Evolutionary conservation across 176 grass and related monocot species (phyloP).

Genomic region (Microstegium vimineum): DNA sequence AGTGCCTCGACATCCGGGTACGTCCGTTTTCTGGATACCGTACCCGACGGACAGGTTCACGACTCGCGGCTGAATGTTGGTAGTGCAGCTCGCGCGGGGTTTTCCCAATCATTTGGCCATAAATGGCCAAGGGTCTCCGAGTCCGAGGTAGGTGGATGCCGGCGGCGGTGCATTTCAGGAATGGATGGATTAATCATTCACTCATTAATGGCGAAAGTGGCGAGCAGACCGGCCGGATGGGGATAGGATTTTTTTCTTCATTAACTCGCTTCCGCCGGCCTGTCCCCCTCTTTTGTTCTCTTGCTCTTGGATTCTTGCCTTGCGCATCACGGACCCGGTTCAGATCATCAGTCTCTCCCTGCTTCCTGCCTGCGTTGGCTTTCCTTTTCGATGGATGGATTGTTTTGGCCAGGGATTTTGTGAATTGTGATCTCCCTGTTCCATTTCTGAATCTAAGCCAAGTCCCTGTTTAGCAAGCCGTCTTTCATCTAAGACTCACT

Average conservation of each 20-base stretch:
- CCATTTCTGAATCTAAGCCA: neutral
- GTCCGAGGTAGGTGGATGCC: conserved; percentile 37
- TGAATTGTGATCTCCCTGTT: neutral
- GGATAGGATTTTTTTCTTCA: conserved; percentile 29
- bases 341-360: neutral
- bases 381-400: neutral
- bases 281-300: conserved; percentile 34
- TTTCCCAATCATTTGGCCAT: conserved; percentile 44
- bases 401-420: neutral
- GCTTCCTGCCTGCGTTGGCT: neutral
- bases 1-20: conserved; percentile 98
- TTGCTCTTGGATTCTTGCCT: conserved; percentile 40
- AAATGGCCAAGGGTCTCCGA: conserved; percentile 38
- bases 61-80: neutral
- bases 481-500: neutral
- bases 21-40: too few species aligned
- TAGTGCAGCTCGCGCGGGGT: neutral
- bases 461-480: too few species aligned
- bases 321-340: neutral
- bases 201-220: conserved; percentile 62
- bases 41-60: too few species aligned
- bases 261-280: conserved; percentile 17
- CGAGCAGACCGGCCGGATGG: conserved; percentile 11
- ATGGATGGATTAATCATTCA: conserved; percentile 72
- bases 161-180: neutral